Conservation (phyloP, 345 rosid genomes). For the Salix purpurea region DNA sequence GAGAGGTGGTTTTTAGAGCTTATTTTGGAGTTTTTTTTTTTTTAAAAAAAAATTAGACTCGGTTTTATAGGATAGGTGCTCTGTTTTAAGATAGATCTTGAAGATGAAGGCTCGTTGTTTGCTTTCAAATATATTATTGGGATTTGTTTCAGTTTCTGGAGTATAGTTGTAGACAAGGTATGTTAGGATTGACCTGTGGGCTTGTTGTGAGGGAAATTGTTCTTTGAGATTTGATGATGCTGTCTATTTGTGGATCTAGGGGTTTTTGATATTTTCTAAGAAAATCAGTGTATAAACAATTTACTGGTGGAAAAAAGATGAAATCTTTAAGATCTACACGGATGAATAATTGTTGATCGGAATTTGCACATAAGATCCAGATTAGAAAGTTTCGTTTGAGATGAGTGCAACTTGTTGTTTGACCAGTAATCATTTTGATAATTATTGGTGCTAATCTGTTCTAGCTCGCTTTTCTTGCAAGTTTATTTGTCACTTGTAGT, state of each 20-base stretch:
- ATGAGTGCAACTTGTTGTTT: not conserved
- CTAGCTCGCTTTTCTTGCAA: not conserved
- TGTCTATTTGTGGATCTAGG: not conserved
- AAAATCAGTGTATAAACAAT: not conserved
- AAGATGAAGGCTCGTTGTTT: not conserved
- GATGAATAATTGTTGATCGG: not conserved
- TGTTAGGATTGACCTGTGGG: not conserved
- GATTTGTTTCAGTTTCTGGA: not conserved
- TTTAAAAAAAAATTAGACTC: not conserved
- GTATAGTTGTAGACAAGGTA: slow-evolving; percentile 2
- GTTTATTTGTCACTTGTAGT: not conserved
- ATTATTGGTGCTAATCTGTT: not conserved
- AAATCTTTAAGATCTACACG: not conserved
- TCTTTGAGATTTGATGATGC: not conserved
- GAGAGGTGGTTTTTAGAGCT: not conserved
- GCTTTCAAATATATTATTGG: no score
- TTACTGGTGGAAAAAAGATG: not conserved
- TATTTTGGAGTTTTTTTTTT: not conserved
- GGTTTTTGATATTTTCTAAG: not conserved
- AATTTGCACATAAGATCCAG: not conserved
- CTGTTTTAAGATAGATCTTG: not conserved
- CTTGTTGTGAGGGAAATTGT: not conserved
- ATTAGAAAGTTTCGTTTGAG: not conserved
- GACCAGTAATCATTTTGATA: not conserved
- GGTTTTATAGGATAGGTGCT: not conserved